Evolutionary conservation across 2,329 filamentous ascomycete species (phyloP).

Genomic region (Westerdykella sp.): DNA sequence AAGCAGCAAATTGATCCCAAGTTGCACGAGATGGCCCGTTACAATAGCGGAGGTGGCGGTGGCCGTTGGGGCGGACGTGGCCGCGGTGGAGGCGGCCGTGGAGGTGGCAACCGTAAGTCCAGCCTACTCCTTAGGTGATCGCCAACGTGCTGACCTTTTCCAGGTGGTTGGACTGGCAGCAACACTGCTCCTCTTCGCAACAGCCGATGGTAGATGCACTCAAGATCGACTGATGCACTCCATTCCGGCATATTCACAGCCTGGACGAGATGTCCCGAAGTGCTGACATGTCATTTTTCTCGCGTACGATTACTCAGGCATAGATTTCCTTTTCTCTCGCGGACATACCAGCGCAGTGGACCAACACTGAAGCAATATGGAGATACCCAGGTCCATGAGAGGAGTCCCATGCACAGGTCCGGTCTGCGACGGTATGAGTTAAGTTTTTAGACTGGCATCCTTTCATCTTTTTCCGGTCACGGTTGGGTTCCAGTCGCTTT

Average conservation of each 20-base stretch:
- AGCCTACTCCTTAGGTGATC: slow-evolving; percentile 1
- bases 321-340: slow-evolving; percentile 3
- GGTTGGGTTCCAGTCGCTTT: not conserved
- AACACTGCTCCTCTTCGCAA: slow-evolving; percentile 37
- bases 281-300: slow-evolving; percentile 20
- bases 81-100: slow-evolving; percentile 56
- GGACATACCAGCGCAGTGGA: slow-evolving; percentile 5
- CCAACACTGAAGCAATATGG: slow-evolving; percentile 18
- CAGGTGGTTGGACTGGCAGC: slow-evolving; percentile 32
- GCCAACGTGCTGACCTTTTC: slow-evolving; percentile 9
- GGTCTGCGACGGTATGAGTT: slow-evolving; percentile 7
- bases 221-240: slow-evolving; percentile 2
- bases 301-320: slow-evolving; percentile 4
- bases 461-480: not conserved
- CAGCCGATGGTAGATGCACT: slow-evolving; percentile 35
- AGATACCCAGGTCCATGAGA: slow-evolving; percentile 28
- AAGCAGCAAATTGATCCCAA: slow-evolving; percentile 98
- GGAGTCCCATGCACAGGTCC: slow-evolving; percentile 11
- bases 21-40: slow-evolving; percentile 92
- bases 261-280: slow-evolving; percentile 8
- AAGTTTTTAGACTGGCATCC: slow-evolving; percentile 26
- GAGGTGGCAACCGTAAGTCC: slow-evolving; percentile 46
- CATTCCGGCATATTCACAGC: slow-evolving; percentile 3
- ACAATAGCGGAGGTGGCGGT: slow-evolving; percentile 74
- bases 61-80: slow-evolving; percentile 62